phyloP scores from a whole-genome alignment of 2,329 filamentous ascomycete species.

The Trichoderma koningiopsis region DNA sequence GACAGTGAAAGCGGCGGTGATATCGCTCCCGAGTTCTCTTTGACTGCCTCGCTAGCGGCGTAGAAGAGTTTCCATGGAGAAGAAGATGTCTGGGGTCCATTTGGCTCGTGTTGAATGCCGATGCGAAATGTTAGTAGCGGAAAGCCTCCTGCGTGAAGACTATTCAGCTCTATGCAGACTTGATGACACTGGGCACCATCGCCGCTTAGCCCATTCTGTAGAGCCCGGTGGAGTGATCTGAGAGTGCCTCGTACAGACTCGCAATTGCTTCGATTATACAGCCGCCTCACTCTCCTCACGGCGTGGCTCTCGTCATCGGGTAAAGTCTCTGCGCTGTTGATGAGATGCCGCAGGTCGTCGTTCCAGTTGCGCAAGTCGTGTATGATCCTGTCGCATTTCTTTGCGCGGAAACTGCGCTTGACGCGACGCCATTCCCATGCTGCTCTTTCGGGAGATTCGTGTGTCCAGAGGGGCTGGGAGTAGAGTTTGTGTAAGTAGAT shows the following conservation, averaged over 20 bases:
- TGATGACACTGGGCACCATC: constrained; percentile 4
- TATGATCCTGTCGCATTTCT: constrained; percentile 20
- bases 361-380: constrained; percentile 21
- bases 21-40: background rate
- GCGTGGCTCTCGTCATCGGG: background rate
- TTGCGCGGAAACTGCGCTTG: constrained; percentile 17
- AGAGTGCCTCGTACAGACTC: background rate
- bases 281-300: background rate
- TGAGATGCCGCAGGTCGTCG: constrained; percentile 16
- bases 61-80: constrained; percentile 11
- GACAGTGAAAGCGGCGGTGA: background rate
- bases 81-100: background rate
- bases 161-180: constrained; percentile 7
- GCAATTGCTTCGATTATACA: constrained; percentile 12
- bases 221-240: constrained; percentile 2
- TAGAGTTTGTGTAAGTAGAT: background rate
- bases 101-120: background rate
- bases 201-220: background rate
- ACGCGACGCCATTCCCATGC: constrained; percentile 24
- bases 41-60: constrained; percentile 1
- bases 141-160: constrained; percentile 11
- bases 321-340: background rate
- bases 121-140: constrained; percentile 3
- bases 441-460: constrained; percentile 4
- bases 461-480: constrained; percentile 15